A percentile compares a stretch with the other conserved stretches of the same genome.
phyloP scores from a whole-genome alignment of 2,329 filamentous ascomycete species.

The Clathrospora elynae region DNA sequence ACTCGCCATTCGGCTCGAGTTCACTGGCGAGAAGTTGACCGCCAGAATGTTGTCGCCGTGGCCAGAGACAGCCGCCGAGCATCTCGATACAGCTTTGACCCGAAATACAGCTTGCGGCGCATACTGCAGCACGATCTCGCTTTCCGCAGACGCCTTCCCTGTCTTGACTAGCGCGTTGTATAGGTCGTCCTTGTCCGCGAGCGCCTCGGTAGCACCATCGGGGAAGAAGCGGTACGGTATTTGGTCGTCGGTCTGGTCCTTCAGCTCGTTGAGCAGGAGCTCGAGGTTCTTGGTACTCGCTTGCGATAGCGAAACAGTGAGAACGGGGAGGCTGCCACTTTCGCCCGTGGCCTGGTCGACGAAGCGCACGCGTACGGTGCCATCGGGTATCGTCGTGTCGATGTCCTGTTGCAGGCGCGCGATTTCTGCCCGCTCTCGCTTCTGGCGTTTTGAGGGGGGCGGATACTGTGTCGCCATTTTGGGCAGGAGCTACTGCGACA shows the following conservation, averaged over 20 bases:
- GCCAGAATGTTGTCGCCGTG: slow-evolving; percentile 91
- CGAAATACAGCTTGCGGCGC: slow-evolving; percentile 90
- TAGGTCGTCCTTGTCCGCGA: slow-evolving; percentile 54
- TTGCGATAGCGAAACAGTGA: slow-evolving; percentile 78
- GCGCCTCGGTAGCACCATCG: slow-evolving; percentile 49
- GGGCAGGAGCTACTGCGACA: neutral
- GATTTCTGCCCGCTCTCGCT: slow-evolving; percentile 72
- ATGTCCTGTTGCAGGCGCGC: slow-evolving; percentile 78
- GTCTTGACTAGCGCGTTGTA: slow-evolving; percentile 49
- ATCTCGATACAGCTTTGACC: slow-evolving; percentile 88
- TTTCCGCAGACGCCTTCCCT: slow-evolving; percentile 61
- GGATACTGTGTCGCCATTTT: slow-evolving; percentile 79
- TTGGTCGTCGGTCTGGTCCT: slow-evolving; percentile 68
- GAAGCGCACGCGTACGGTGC: slow-evolving; percentile 85
- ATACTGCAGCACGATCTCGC: slow-evolving; percentile 66
- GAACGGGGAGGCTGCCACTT: slow-evolving; percentile 70
- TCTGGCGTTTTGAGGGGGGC: slow-evolving; percentile 88
- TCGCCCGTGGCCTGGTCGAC: slow-evolving; percentile 75
- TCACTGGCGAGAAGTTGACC: slow-evolving; percentile 81
- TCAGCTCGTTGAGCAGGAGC: slow-evolving; percentile 80
- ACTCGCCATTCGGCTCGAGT: slow-evolving; percentile 78
- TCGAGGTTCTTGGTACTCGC: slow-evolving; percentile 89
- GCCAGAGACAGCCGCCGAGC: slow-evolving; percentile 84
- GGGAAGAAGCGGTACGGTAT: slow-evolving; percentile 71
- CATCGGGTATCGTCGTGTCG: slow-evolving; percentile 66